These are phyloP conservation scores for Podospora tetraspora DNA, from an alignment of 495 filamentous ascomycete genomes.

Conservation along the genomic window DNA sequence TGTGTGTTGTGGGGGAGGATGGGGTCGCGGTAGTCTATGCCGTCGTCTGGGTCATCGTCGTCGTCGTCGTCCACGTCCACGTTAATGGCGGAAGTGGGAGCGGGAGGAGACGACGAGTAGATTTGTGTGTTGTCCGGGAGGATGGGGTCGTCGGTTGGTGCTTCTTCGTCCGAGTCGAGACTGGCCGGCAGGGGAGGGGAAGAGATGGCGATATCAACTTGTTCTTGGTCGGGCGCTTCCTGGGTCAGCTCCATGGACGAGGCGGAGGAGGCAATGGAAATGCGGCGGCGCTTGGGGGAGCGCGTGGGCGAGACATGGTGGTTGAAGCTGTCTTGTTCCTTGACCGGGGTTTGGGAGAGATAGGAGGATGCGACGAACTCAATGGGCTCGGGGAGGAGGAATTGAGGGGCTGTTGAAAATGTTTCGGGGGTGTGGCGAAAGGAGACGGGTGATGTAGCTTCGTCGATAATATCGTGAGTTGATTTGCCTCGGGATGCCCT, in stretches of 20 bases:
- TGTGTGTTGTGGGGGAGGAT: neutral
- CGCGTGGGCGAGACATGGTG: constrained; percentile 6
- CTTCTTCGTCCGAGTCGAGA: neutral
- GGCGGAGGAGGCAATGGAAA: constrained; percentile 17
- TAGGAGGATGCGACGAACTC: constrained; percentile 30
- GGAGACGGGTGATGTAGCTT: constrained; percentile 20
- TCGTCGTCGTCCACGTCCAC: neutral
- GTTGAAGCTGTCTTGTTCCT: neutral
- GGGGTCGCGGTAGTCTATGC: neutral
- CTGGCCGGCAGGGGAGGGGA: neutral
- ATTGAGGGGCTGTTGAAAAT: neutral
- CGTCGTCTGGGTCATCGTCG: neutral
- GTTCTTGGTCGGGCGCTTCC: neutral
- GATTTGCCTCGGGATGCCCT: constrained; percentile 14
- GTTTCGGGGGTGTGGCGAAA: constrained; percentile 5
- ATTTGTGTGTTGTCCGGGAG: neutral
- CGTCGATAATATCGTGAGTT: constrained; percentile 28
- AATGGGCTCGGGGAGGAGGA: constrained; percentile 29
- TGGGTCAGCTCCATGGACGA: neutral
- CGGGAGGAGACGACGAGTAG: neutral
- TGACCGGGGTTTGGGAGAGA: constrained; percentile 18
- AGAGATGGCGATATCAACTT: neutral
- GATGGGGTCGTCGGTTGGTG: neutral
- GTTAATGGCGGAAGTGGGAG: neutral
- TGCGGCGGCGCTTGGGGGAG: constrained; percentile 28